phyloP scores from a whole-genome alignment of 2,329 filamentous ascomycete genomes.

The Akanthomyces lecanii region DNA sequence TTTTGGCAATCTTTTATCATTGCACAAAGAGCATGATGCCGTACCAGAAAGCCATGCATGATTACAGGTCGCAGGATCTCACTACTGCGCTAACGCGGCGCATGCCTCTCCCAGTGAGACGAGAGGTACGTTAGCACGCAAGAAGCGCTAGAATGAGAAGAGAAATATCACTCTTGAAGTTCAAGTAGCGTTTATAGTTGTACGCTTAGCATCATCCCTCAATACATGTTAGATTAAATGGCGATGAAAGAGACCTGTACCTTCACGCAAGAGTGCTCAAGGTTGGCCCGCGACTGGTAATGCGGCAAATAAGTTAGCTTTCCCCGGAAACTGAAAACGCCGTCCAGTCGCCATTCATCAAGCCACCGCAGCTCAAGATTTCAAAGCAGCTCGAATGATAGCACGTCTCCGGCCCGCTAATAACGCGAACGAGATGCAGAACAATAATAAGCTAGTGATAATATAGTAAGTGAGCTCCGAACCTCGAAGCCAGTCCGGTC shows the following conservation, averaged over 20 bases:
- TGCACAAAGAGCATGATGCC: neutral
- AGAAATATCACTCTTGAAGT: neutral
- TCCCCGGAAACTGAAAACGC: neutral
- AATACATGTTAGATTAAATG: neutral
- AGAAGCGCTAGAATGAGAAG: too few species aligned
- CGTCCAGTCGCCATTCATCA: neutral
- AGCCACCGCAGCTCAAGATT: neutral
- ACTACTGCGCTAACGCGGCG: neutral
- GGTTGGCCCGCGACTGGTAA: neutral
- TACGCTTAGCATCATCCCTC: neutral
- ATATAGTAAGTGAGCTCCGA: slow-evolving; percentile 1
- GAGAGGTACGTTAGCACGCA: neutral
- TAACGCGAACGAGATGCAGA: neutral
- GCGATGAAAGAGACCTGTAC: too few species aligned
- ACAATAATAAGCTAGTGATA: neutral
- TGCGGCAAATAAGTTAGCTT: neutral
- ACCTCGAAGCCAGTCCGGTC: neutral
- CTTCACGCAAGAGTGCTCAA: too few species aligned
- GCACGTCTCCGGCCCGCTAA: neutral
- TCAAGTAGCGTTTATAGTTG: neutral
- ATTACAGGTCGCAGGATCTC: neutral
- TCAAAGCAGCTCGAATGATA: neutral
- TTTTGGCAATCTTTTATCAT: neutral
- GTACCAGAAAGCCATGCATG: neutral
- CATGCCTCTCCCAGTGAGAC: neutral